Conservation (phyloP, 306 rosid species). For the Ormosia semicastrata region DNA sequence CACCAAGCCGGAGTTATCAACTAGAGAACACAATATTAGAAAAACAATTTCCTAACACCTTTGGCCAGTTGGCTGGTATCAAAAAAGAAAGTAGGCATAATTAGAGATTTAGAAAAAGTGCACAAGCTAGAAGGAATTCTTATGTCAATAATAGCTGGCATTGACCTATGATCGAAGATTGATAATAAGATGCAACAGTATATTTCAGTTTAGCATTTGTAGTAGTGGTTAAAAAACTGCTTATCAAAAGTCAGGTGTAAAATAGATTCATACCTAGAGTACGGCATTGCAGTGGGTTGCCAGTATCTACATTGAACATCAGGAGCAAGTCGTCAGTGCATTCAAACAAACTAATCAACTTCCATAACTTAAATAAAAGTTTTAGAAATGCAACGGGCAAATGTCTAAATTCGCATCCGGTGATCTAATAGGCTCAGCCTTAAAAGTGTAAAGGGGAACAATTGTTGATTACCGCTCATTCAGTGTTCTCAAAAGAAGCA, state of each 20-base stretch:
- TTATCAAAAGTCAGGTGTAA: not conserved
- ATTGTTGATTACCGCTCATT: not conserved
- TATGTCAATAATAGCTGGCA: not conserved
- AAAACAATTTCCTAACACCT: not conserved
- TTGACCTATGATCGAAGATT: not conserved
- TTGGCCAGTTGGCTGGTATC: not conserved
- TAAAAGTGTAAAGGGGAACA: too few relatives aligned
- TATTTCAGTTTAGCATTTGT: not conserved
- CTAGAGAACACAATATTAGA: not conserved
- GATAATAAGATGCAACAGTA: not conserved
- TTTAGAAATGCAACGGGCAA: not conserved
- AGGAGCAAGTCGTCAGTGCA: not conserved
- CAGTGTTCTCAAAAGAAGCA: not conserved
- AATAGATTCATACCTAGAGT: constrained; percentile 36
- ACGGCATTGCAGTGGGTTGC: constrained; percentile 49
- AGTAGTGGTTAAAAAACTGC: not conserved
- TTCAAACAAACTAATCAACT: not conserved
- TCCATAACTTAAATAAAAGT: not conserved
- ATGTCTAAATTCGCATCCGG: not conserved
- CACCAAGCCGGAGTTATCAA: not conserved
- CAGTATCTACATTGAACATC: constrained; percentile 39
- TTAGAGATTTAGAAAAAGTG: not conserved
- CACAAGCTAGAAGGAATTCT: not conserved
- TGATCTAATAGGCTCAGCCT: too few relatives aligned
- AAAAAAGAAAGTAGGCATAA: not conserved